A percentile compares a stretch with the other conserved stretches of the same genome.
phyloP scores from a whole-genome alignment of 495 filamentous ascomycete species.

The Ramalina peruviana region DNA sequence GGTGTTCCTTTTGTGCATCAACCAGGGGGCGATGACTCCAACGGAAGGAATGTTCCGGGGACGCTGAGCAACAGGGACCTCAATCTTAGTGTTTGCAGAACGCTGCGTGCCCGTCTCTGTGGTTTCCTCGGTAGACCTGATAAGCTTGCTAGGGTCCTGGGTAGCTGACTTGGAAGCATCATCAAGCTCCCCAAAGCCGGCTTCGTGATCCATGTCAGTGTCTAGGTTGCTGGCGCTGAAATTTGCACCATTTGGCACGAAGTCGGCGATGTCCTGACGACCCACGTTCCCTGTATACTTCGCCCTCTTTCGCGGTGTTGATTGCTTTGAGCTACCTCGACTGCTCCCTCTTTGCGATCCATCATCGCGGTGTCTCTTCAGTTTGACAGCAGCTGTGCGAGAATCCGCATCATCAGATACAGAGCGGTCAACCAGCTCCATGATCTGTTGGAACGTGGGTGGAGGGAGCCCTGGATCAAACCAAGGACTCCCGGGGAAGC shows the following conservation, averaged over 20 bases:
- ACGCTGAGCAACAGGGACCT: background rate
- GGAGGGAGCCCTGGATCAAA: background rate
- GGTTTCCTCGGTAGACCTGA: no score
- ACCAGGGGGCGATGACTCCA: background rate
- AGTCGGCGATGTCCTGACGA: conserved; percentile 2
- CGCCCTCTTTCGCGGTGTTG: conserved; percentile 8
- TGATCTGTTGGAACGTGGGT: background rate
- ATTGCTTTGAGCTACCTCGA: background rate
- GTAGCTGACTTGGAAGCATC: no score
- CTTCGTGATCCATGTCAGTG: no score
- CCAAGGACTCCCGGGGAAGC: no score
- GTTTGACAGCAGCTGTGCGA: background rate
- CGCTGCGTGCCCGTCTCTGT: no score
- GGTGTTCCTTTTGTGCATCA: no score
- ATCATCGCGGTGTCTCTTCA: conserved; percentile 3
- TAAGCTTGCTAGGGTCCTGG: no score
- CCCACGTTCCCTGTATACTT: background rate
- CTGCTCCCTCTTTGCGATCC: background rate
- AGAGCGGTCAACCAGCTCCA: no score
- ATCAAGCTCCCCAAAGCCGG: no score
- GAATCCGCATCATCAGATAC: conserved; percentile 1
- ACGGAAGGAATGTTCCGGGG: background rate
- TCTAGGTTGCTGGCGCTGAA: conserved; percentile 1
- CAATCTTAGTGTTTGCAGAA: no score
- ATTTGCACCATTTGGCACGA: conserved; percentile 2